phyloP scores from a whole-genome alignment of 352 stramenopile genomes.

The Pythium sukuiense region DNA sequence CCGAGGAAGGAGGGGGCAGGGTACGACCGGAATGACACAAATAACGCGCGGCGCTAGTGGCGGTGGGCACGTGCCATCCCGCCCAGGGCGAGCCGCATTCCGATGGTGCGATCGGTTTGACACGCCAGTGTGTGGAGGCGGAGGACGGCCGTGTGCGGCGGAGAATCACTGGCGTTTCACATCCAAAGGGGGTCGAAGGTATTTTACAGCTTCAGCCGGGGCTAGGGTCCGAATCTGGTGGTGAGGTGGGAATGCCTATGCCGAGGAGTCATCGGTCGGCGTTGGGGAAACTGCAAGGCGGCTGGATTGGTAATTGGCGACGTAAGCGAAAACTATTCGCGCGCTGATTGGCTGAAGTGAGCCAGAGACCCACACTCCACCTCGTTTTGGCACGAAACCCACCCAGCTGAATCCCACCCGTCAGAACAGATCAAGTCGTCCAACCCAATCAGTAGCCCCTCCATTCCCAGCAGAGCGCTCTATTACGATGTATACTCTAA shows the following conservation, averaged over 20 bases:
- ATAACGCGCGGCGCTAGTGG: slow-evolving; percentile 1
- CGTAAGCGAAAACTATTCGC: slow-evolving; percentile 33
- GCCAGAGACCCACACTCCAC: neutral
- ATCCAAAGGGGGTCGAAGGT: slow-evolving; percentile 15
- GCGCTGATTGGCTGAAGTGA: slow-evolving; percentile 22
- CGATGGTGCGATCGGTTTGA: slow-evolving; percentile 26
- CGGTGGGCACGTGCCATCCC: slow-evolving; percentile 5
- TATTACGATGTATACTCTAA: neutral
- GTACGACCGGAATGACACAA: neutral
- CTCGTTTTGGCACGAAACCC: slow-evolving; percentile 19
- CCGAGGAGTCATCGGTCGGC: slow-evolving; percentile 28
- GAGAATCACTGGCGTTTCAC: slow-evolving; percentile 23
- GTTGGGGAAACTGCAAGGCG: slow-evolving; percentile 22
- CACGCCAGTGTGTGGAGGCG: slow-evolving; percentile 16
- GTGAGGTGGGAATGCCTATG: slow-evolving; percentile 32
- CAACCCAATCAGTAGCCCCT: slow-evolving; percentile 4
- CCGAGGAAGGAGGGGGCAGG: too few species aligned
- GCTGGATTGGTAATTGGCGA: slow-evolving; percentile 20
- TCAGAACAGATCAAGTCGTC: neutral
- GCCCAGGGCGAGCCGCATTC: slow-evolving; percentile 10
- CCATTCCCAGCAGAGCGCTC: slow-evolving; percentile 3
- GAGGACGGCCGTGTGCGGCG: slow-evolving; percentile 12
- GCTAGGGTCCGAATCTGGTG: slow-evolving; percentile 39
- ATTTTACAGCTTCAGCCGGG: slow-evolving; percentile 27
- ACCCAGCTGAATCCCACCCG: neutral